phyloP scores from a whole-genome alignment of 169 alveolate genomes.

The Eimeria maxima region DNA sequence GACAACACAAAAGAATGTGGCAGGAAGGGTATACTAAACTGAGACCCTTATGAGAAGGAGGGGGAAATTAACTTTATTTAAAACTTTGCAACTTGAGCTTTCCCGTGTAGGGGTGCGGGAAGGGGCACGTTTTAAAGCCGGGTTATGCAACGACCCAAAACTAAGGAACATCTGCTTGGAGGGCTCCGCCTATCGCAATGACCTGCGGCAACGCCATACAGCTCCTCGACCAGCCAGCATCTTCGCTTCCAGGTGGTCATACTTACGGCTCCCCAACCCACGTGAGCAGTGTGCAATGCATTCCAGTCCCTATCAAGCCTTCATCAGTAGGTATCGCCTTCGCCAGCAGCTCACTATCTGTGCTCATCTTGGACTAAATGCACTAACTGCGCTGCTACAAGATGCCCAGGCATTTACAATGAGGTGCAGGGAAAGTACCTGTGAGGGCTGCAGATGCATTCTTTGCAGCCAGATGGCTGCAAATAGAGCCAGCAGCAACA shows the following conservation, averaged over 20 bases:
- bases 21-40: too few species aligned
- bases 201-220: not conserved
- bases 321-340: not conserved
- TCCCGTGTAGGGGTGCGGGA: too few species aligned
- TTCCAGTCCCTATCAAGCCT: not conserved
- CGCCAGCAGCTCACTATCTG: not conserved
- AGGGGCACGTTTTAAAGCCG: too few species aligned
- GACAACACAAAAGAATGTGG: too few species aligned
- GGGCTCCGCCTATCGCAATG: too few species aligned
- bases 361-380: not conserved
- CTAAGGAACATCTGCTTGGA: too few species aligned
- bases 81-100: too few species aligned
- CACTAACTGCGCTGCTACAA: not conserved
- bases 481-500: not conserved
- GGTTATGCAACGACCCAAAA: too few species aligned
- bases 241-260: not conserved
- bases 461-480: not conserved
- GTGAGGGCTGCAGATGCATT: not conserved
- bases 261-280: too few species aligned
- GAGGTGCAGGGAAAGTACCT: not conserved
- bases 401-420: not conserved
- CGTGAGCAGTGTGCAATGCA: not conserved
- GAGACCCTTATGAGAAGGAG: too few species aligned
- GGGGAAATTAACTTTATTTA: too few species aligned
- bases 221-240: not conserved